Evolutionary conservation across 164 flowering plant genomes (phyloP), one percentile per base, ranked within the genome.

Genomic region (Piper betle): DNA sequence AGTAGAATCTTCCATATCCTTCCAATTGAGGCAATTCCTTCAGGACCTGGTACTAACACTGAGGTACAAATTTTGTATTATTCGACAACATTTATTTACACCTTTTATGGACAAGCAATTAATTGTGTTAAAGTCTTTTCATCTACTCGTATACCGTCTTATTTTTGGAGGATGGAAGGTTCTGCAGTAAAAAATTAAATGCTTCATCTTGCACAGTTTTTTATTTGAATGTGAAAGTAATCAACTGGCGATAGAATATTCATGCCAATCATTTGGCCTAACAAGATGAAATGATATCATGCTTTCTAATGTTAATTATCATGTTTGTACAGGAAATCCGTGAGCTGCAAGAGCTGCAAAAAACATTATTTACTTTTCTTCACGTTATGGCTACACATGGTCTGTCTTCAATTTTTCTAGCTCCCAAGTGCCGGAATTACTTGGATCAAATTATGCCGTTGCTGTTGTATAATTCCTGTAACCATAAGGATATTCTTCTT

Each of bases 301-400:
- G 33, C 33, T 25, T 25, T 25, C 33, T 25, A 25, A 25, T 55
- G 39, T 25, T 55, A 10, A 25, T 55, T 15, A 0, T 33, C 25
- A 25, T 55, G 38, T 55, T 55, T 53, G 38, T 33, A 25, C 64
- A 94, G 99, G 99, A 94, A 84, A 74, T 84, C 43, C 95, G 97
- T 55, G 99, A 94, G 67, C 65, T 85, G 66, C 91, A 78, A 76
- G 97, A 94, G 64, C 96, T 94, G 73, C 99, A 91, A 71, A 78
- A 68, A 57, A 81, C 82, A 60, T 67, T 91, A 54, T 91, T 79
- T 70, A 86, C 90, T 42, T 94, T 94, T 72, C 87, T 94, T 66
- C 89, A 91, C 73, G 93, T 81, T 64, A 80, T 88, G 62, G 66
- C 90, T 37, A 88, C 87, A 52, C 96, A 91, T 69, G 82, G 81